These are phyloP conservation scores for Xylogone sp. DNA, from an alignment of 2,329 filamentous ascomycete genomes.

Conservation along the genomic window DNA sequence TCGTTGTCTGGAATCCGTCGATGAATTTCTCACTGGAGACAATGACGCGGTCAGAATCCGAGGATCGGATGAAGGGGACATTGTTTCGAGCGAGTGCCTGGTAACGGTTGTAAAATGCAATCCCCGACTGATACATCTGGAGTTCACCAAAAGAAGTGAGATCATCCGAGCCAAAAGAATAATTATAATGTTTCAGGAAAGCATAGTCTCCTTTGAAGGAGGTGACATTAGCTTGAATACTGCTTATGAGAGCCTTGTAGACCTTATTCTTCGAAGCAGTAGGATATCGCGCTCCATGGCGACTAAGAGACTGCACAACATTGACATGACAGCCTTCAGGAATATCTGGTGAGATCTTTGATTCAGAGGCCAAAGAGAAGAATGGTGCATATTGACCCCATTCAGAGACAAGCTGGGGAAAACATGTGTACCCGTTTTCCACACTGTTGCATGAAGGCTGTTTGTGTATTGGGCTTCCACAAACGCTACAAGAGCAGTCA, in stretches of 20 bases:
- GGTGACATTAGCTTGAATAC: slow-evolving; percentile 53
- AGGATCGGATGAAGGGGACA: slow-evolving; percentile 64
- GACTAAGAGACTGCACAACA: slow-evolving; percentile 74
- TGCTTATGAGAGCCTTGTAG: slow-evolving; percentile 60
- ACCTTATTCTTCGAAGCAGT: slow-evolving; percentile 58
- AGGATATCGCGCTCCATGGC: slow-evolving; percentile 78
- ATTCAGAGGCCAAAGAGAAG: slow-evolving; percentile 66
- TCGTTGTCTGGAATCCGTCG: slow-evolving; percentile 56
- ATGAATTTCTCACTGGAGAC: slow-evolving; percentile 71
- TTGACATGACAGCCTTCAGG: slow-evolving; percentile 65
- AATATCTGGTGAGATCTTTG: slow-evolving; percentile 52
- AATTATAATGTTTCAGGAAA: slow-evolving; percentile 68
- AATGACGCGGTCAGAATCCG: slow-evolving; percentile 65
- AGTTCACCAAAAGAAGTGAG: slow-evolving; percentile 62
- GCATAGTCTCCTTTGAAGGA: slow-evolving; percentile 57
- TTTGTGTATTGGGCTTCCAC: background rate
- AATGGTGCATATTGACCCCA: slow-evolving; percentile 87
- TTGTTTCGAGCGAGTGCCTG: slow-evolving; percentile 48
- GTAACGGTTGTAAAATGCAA: slow-evolving; percentile 71
- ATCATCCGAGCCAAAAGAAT: slow-evolving; percentile 63
- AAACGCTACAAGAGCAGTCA: no score
- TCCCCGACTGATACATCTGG: slow-evolving; percentile 67
- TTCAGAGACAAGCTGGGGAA: slow-evolving; percentile 3
- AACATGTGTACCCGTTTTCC: slow-evolving; percentile 7
- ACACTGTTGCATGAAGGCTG: background rate